Conservation (phyloP, 768 basidiomycete species). For the Podaxis sp. region DNA sequence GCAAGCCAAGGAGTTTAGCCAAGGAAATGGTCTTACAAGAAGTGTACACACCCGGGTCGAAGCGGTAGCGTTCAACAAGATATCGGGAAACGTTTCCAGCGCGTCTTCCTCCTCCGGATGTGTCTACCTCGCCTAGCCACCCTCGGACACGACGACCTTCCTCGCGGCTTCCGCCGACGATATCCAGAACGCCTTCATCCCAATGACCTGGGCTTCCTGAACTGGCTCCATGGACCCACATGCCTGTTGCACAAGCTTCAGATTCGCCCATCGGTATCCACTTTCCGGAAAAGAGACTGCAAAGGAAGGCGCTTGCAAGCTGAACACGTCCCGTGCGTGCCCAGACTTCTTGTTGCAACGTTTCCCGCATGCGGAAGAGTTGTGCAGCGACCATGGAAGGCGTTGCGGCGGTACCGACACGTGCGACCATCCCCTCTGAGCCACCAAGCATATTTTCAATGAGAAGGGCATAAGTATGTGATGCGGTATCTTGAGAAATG, state of each 20-base stretch:
- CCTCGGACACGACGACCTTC: conserved; percentile 68
- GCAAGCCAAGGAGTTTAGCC: not conserved
- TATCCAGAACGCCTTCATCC: conserved; percentile 77
- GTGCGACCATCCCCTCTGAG: conserved; percentile 70
- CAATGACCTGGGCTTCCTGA: conserved; percentile 47
- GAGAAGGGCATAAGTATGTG: conserved; percentile 71
- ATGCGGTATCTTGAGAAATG: conserved; percentile 74
- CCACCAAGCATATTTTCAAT: conserved; percentile 76
- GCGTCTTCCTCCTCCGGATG: conserved; percentile 57
- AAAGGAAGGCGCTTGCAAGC: conserved; percentile 72
- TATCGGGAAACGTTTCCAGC: conserved; percentile 68
- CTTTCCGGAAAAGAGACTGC: conserved; percentile 65
- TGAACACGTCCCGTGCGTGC: conserved; percentile 70
- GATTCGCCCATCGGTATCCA: conserved; percentile 71
- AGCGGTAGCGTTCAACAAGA: conserved; percentile 76
- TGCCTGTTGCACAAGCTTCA: conserved; percentile 73
- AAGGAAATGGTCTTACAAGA: conserved; percentile 7
- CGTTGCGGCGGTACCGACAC: conserved; percentile 70
- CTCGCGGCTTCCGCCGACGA: conserved; percentile 71
- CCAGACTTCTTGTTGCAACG: conserved; percentile 76
- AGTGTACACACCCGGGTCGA: conserved; percentile 55
- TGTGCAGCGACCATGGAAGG: conserved; percentile 73
- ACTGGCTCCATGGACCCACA: conserved; percentile 63
- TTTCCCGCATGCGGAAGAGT: conserved; percentile 73
- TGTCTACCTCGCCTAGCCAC: conserved; percentile 82